phyloP scores from a whole-genome alignment of 257 asterid genomes.

The Cruciata laevipes region DNA sequence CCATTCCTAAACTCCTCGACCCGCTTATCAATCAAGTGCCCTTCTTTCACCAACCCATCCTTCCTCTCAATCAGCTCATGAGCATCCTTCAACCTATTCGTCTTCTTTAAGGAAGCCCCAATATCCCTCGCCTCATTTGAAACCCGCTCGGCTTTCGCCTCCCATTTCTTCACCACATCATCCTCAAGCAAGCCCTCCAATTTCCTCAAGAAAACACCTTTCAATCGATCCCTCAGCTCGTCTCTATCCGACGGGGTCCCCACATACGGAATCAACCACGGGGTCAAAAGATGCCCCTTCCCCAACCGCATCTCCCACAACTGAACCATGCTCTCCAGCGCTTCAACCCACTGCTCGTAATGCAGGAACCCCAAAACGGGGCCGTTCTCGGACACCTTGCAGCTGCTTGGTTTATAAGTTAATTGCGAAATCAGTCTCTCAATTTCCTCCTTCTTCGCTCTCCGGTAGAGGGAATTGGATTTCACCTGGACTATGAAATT shows the following conservation, averaged over 20 bases:
- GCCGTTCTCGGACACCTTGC: slow-evolving; percentile 8
- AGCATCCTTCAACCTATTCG: neutral
- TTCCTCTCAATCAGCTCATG: slow-evolving; percentile 20
- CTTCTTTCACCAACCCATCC: slow-evolving; percentile 40
- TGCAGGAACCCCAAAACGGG: slow-evolving; percentile 22
- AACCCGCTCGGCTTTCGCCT: slow-evolving; percentile 27
- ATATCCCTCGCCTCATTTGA: slow-evolving; percentile 22
- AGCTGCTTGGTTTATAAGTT: slow-evolving; percentile 32
- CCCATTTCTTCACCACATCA: slow-evolving; percentile 40
- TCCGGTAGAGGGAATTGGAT: neutral
- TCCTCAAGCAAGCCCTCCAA: slow-evolving; percentile 38
- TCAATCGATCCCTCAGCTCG: slow-evolving; percentile 47
- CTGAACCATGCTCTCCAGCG: slow-evolving; percentile 46
- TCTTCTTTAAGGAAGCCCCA: slow-evolving; percentile 6
- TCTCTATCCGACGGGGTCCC: slow-evolving; percentile 53
- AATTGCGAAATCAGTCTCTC: slow-evolving; percentile 26
- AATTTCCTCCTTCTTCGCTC: slow-evolving; percentile 12
- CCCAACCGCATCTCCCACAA: slow-evolving; percentile 52
- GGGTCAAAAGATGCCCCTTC: slow-evolving; percentile 30
- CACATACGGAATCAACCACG: slow-evolving; percentile 30
- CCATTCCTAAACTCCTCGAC: slow-evolving; percentile 55
- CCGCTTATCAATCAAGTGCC: slow-evolving; percentile 45
- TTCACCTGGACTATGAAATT: slow-evolving; percentile 51
- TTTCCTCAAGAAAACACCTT: slow-evolving; percentile 37
- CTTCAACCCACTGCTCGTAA: slow-evolving; percentile 72